Percentiles rank a stretch among this genome's conserved stretches.
Conservation (phyloP, 1,139 yeast genomes). For the Pichia sp. region DNA sequence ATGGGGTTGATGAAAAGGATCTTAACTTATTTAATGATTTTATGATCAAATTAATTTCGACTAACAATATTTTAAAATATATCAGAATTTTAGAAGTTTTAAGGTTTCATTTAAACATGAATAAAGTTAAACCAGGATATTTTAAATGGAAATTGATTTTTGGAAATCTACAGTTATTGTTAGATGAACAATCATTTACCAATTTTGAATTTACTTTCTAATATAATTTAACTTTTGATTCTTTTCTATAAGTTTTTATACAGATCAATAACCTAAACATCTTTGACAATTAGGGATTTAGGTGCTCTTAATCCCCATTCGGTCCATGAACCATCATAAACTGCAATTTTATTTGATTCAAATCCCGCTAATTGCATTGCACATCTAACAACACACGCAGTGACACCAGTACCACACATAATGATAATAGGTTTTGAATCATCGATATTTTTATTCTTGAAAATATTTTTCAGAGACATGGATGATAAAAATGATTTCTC, state of each 20-base stretch:
- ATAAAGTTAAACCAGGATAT: slow-evolving; percentile 10
- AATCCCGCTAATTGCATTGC: slow-evolving; percentile 59
- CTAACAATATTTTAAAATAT: slow-evolving; percentile 10
- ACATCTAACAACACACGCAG: slow-evolving; percentile 76
- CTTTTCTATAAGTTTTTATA: not conserved
- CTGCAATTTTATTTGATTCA: slow-evolving; percentile 43
- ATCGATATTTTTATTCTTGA: slow-evolving; percentile 36
- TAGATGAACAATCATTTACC: slow-evolving; percentile 16
- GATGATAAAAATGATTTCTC: slow-evolving; percentile 46
- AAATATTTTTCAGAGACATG: slow-evolving; percentile 40
- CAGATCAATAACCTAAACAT: slow-evolving; percentile 5
- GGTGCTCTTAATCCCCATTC: slow-evolving; percentile 33
- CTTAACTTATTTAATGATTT: slow-evolving; percentile 23
- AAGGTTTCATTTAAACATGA: not conserved
- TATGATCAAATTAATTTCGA: slow-evolving; percentile 20
- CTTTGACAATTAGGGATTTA: slow-evolving; percentile 24
- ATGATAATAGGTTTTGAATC: slow-evolving; percentile 61
- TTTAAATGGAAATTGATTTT: slow-evolving; percentile 19
- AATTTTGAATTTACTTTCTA: slow-evolving; percentile 21
- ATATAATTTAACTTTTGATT: not conserved
- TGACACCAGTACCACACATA: slow-evolving; percentile 94
- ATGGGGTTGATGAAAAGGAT: slow-evolving; percentile 24
- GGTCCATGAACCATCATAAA: slow-evolving; percentile 96
- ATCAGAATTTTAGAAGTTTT: slow-evolving; percentile 2
- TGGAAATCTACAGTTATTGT: slow-evolving; percentile 13